Percentiles rank a stretch among this genome's conserved stretches.
Conservation (phyloP, 2,329 filamentous ascomycete species). For the Talaromyces pinophilus region DNA sequence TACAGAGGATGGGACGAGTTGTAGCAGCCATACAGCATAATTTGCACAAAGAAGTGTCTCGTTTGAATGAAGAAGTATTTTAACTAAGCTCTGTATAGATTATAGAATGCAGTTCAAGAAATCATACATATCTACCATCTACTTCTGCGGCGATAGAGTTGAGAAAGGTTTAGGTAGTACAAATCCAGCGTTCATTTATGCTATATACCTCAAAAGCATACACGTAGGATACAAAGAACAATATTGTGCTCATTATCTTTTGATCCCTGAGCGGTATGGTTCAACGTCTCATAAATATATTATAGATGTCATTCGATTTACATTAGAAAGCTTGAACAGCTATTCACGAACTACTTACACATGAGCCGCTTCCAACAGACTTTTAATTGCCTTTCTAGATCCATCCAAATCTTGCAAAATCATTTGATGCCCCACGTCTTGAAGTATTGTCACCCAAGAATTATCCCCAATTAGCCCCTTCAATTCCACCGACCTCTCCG, state of each 20-base stretch:
- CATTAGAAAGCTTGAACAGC: background rate
- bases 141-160: background rate
- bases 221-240: too few species aligned
- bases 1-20: slow-evolving; percentile 22
- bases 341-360: background rate
- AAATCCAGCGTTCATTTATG: too few species aligned
- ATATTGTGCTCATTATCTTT: too few species aligned
- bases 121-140: background rate
- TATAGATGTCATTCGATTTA: background rate
- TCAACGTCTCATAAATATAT: background rate
- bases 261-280: too few species aligned
- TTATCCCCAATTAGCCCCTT: slow-evolving; percentile 10
- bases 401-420: slow-evolving; percentile 17
- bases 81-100: background rate
- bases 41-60: background rate
- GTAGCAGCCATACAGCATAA: background rate
- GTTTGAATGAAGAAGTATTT: background rate
- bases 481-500: slow-evolving; percentile 11
- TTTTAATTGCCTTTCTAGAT: slow-evolving; percentile 13
- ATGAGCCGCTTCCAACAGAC: background rate
- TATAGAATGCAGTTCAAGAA: background rate
- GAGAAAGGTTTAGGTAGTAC: background rate
- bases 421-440: slow-evolving; percentile 18
- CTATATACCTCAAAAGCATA: too few species aligned
- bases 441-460: slow-evolving; percentile 14